These are phyloP conservation scores for Atalantia buxifolia DNA, from an alignment of 345 rosid species.

Conservation along the genomic window DNA sequence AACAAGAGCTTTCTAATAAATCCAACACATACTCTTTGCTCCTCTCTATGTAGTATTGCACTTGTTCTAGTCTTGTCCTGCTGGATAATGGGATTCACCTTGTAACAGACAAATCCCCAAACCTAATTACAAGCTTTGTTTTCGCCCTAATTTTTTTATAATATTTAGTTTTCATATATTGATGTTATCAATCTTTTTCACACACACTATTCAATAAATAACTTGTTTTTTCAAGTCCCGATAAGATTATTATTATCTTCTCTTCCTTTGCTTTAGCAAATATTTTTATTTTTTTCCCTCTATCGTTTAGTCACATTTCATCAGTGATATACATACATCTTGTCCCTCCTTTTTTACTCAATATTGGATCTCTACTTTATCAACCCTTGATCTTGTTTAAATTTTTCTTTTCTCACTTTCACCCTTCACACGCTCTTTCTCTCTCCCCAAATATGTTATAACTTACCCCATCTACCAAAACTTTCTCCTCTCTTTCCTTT, in stretches of 20 bases:
- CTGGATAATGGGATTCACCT: not conserved
- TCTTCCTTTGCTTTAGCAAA: constrained; percentile 24
- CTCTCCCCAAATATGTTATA: constrained; percentile 10
- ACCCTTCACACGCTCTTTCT: not conserved
- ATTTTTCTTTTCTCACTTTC: constrained; percentile 14
- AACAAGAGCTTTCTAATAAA: not conserved
- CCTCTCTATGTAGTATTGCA: too few species aligned
- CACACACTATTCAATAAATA: constrained; percentile 31
- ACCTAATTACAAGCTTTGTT: constrained; percentile 46
- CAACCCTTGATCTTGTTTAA: constrained; percentile 11
- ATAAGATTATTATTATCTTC: constrained; percentile 29
- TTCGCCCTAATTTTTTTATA: constrained; percentile 20
- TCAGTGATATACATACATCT: constrained; percentile 36
- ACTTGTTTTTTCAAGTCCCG: constrained; percentile 53
- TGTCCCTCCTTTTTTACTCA: constrained; percentile 42
- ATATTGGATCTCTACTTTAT: constrained; percentile 25
- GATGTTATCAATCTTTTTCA: constrained; percentile 12
- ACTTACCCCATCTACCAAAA: constrained; percentile 23
- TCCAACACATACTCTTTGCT: not conserved
- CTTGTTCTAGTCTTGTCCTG: not conserved
- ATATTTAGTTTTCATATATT: not conserved
- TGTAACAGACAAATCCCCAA: constrained; percentile 46
- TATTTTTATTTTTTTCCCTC: constrained; percentile 5
- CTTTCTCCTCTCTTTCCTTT: constrained; percentile 14
- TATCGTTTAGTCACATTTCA: constrained; percentile 48